Conservation (phyloP, 2,329 filamentous ascomycete genomes). For the Zelopaecilomyces penicillatus region DNA sequence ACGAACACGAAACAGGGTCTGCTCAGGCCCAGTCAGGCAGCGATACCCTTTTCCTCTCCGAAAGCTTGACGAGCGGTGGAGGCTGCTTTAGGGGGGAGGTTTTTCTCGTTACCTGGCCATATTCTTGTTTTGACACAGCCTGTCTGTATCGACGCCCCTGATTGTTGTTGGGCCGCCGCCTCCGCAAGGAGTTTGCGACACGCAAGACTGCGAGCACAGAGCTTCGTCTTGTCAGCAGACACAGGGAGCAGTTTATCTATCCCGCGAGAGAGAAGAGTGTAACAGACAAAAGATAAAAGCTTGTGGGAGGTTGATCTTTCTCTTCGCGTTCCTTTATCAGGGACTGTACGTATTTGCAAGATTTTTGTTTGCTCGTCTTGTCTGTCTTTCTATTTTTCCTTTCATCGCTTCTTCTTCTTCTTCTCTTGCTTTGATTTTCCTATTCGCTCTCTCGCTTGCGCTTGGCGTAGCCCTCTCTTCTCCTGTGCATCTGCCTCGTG, state of each 20-base stretch:
- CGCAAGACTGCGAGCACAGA: slow-evolving; percentile 47
- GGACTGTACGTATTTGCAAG: slow-evolving; percentile 51
- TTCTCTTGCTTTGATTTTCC: slow-evolving; percentile 8
- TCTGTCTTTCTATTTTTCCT: slow-evolving; percentile 18
- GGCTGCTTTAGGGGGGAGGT: slow-evolving; percentile 4
- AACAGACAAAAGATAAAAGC: slow-evolving; percentile 4
- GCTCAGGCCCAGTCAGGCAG: no score
- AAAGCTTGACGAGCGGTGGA: not conserved
- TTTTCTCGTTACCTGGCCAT: not conserved
- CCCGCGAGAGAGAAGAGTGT: slow-evolving; percentile 9
- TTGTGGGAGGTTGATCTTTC: slow-evolving; percentile 1
- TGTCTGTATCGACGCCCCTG: slow-evolving; percentile 6
- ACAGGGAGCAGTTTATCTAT: not conserved
- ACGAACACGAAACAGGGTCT: not conserved
- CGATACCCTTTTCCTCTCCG: no score
- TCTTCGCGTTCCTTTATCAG: slow-evolving; percentile 5
- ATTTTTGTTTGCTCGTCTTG: slow-evolving; percentile 24
- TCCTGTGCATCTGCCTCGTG: not conserved
- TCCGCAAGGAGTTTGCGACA: slow-evolving; percentile 7
- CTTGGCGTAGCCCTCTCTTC: not conserved
- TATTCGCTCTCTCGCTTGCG: slow-evolving; percentile 1
- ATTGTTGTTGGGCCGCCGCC: slow-evolving; percentile 9
- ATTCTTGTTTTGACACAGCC: not conserved
- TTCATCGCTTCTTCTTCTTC: slow-evolving; percentile 19
- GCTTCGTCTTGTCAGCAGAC: slow-evolving; percentile 48